A percentile compares a stretch with the other conserved stretches of the same genome.
phyloP scores from a whole-genome alignment of 2,329 filamentous ascomycete species.

The Dactylellina leptospora region DNA sequence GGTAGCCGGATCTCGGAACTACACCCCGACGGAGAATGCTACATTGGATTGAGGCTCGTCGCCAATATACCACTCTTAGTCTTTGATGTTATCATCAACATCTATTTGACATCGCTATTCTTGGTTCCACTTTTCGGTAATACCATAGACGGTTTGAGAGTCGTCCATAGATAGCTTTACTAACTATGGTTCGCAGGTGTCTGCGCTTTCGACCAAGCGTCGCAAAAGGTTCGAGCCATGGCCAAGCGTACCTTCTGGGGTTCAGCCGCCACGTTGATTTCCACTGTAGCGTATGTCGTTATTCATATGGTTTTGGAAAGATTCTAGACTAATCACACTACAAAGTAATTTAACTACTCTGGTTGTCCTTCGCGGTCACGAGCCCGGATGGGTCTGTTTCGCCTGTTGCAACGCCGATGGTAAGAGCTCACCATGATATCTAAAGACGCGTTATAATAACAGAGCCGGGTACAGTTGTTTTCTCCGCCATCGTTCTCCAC shows the following conservation, averaged over 20 bases:
- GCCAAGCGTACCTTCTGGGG: constrained; percentile 70
- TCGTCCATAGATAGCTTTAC: neutral
- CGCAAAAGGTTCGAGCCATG: constrained; percentile 62
- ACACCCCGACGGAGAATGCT: constrained; percentile 65
- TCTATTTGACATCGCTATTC: constrained; percentile 72
- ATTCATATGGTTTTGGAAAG: neutral
- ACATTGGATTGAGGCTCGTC: constrained; percentile 69
- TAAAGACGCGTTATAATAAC: neutral
- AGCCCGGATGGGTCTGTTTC: constrained; percentile 72
- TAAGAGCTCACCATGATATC: constrained; percentile 58
- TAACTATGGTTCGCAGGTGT: constrained; percentile 41
- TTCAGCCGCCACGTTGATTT: constrained; percentile 67
- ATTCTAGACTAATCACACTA: constrained; percentile 13
- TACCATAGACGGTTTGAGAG: too few relatives aligned
- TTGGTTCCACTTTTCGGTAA: constrained; percentile 69
- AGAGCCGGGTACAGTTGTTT: constrained; percentile 63
- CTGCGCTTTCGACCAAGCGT: constrained; percentile 53
- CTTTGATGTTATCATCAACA: constrained; percentile 70
- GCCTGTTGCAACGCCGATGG: constrained; percentile 73
- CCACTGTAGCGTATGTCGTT: constrained; percentile 66
- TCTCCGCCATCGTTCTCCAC: constrained; percentile 70
- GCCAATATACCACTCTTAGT: constrained; percentile 71
- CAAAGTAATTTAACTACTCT: constrained; percentile 69
- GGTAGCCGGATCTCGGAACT: constrained; percentile 68
- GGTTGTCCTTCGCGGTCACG: constrained; percentile 67